A percentile compares a stretch with the other conserved stretches of the same genome.
Conservation (phyloP, 2,329 filamentous ascomycete genomes). For the Aspergillus hortae region DNA sequence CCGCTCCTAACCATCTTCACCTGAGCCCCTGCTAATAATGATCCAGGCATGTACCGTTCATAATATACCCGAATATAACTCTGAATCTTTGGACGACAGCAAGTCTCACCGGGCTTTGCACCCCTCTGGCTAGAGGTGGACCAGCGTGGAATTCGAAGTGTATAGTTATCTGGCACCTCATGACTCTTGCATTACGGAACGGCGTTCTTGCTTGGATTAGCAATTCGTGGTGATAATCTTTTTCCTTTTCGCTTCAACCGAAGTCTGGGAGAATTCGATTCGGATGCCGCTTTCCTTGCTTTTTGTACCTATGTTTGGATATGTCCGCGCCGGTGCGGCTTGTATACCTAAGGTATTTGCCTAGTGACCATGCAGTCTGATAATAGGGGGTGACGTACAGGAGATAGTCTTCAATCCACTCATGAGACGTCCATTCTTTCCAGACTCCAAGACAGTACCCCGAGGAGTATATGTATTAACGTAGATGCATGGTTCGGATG, state of each 20-base stretch:
- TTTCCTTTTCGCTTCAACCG: slow-evolving; percentile 1
- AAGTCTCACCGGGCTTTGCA: not conserved
- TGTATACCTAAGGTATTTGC: not conserved
- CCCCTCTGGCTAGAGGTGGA: not conserved
- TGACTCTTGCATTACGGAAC: slow-evolving; percentile 17
- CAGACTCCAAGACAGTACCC: not conserved
- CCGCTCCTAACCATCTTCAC: not conserved
- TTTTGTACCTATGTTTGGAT: not conserved
- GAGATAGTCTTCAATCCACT: not conserved
- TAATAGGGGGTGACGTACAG: not conserved
- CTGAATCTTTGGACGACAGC: not conserved
- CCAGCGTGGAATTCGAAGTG: slow-evolving; percentile 5
- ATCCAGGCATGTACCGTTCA: slow-evolving; percentile 6
- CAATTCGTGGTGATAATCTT: slow-evolving; percentile 3
- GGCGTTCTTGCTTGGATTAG: slow-evolving; percentile 16
- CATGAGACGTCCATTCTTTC: not conserved
- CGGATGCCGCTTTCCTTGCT: not conserved
- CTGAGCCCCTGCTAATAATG: not conserved
- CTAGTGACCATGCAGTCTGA: not conserved
- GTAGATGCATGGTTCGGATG: too few species aligned
- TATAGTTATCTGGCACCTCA: slow-evolving; percentile 10
- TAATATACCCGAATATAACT: slow-evolving; percentile 9
- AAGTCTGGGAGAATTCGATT: not conserved
- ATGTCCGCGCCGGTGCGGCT: not conserved
- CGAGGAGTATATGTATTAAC: too few species aligned